Base-by-base conservation (phyloP, 2,329 filamentous ascomycete species). In the Macrophomina pseudophaseolina region DNA sequence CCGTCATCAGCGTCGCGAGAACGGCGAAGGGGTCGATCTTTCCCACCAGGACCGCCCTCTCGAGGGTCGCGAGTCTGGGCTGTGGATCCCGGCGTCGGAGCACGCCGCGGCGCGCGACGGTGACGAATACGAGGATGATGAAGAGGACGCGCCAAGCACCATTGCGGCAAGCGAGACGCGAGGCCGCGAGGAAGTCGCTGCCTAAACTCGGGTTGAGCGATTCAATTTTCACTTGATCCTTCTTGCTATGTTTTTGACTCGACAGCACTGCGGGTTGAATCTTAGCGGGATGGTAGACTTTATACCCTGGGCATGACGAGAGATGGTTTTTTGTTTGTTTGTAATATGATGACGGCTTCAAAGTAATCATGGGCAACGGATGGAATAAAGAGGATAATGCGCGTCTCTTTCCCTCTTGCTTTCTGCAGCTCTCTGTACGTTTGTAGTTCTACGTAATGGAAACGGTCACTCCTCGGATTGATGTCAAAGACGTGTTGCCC, bases 11-110 rank as follows among this genome's bases (percentile, higher is more conserved):
- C 86, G 85, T 68, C 82, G 82, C 75, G 86, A 87, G 70, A 86
- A 88, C 68, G 83, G 82, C 33, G 91, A 94, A 74, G 91, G 92
- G 7, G 86, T 93, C 67, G 94, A 97, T 74, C 86, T 97, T 46
- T 91, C 92, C 2, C 86, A 85, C 56, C 94, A 97, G 81, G 94
- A 97, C 76, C 86, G 87, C 56, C 90, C 92, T 69, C 88, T 93
- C 70, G 91, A 92, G 53, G 75, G 79, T 75, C 85, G 90, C 67
- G 92, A 94, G 75, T 92, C 91, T 12, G 88, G 88, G 69, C 82
- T 89, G 35, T 97, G 94, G 94, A 88, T 94, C 42, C 90, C 90
- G 6, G 91, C 91, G 14, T 86, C 87, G 68, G 84, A 88, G 77
- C 90, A 91, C 74, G 84, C 86, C 72, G 82, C 82, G 23, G 84